Percentiles rank a stretch among this genome's conserved stretches.
Conservation (phyloP, 495 filamentous ascomycete species). For the Xylaria curta region DNA sequence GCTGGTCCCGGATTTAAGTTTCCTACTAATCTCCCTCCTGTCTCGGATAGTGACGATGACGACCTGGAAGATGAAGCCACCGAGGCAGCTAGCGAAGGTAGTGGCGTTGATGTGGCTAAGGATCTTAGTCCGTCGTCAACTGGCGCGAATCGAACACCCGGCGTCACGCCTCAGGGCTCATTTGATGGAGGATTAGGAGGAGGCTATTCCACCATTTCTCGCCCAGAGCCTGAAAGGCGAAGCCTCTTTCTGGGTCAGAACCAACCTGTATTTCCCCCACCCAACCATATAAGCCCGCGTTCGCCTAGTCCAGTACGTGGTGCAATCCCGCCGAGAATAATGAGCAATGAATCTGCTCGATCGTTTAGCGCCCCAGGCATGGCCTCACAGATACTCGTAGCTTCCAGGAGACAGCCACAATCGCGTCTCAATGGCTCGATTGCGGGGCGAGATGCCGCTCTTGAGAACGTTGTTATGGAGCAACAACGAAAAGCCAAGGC, state of each 20-base stretch:
- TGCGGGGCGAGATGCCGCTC: conserved; percentile 32
- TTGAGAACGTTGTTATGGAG: conserved; percentile 46
- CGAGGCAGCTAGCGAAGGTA: conserved; percentile 61
- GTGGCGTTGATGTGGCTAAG: conserved; percentile 69
- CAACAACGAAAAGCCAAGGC: conserved; percentile 51
- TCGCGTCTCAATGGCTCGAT: conserved; percentile 32
- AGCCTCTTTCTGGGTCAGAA: conserved; percentile 63
- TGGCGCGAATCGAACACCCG: conserved; percentile 58
- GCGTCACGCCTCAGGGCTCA: conserved; percentile 69
- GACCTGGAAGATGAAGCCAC: conserved; percentile 50
- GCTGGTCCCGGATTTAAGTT: conserved; percentile 40
- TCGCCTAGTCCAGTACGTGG: conserved; percentile 80
- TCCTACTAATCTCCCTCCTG: conserved; percentile 36
- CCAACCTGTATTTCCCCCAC: conserved; percentile 63
- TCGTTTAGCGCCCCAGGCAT: conserved; percentile 64
- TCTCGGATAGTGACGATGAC: conserved; percentile 49
- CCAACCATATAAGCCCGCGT: conserved; percentile 67
- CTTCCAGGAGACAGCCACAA: conserved; percentile 36
- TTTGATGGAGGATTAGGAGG: conserved; percentile 61
- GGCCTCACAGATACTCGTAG: conserved; percentile 53
- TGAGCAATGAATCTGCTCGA: conserved; percentile 59
- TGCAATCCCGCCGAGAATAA: conserved; percentile 50
- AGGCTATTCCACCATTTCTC: conserved; percentile 54
- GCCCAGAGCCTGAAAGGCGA: conserved; percentile 48
- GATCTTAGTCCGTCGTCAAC: conserved; percentile 65